A percentile compares a stretch with the other conserved stretches of the same genome.
These are phyloP conservation scores for Leccinum disarticulatum DNA, from an alignment of 768 basidiomycete genomes.

Conservation along the genomic window DNA sequence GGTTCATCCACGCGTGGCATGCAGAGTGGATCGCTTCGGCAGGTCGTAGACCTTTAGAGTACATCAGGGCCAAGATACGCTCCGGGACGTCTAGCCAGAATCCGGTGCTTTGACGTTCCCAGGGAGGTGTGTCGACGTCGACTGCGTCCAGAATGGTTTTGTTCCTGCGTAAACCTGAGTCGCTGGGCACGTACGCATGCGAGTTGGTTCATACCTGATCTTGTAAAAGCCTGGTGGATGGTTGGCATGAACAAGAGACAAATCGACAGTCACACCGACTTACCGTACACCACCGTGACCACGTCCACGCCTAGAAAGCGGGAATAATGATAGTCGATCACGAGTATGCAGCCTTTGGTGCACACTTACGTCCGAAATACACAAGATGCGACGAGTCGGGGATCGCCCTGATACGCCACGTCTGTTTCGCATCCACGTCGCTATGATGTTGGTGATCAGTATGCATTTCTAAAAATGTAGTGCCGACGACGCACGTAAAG, in stretches of 20 bases:
- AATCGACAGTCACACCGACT: constrained; percentile 17
- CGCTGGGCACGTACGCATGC: not conserved
- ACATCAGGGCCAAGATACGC: constrained; percentile 51
- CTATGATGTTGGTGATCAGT: constrained; percentile 36
- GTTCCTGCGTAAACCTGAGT: constrained; percentile 40
- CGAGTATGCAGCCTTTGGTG: not conserved
- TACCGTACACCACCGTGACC: constrained; percentile 73
- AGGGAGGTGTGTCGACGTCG: constrained; percentile 75
- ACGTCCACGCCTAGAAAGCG: constrained; percentile 54
- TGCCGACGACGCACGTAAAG: constrained; percentile 56
- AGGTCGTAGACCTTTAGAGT: constrained; percentile 53
- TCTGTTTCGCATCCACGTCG: constrained; percentile 75
- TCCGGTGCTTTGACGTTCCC: constrained; percentile 71
- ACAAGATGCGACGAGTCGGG: constrained; percentile 52
- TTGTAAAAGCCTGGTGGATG: constrained; percentile 71
- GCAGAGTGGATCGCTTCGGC: constrained; percentile 87
- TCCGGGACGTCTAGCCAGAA: constrained; percentile 78
- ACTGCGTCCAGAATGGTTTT: constrained; percentile 71
- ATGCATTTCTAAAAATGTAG: not conserved
- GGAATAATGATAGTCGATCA: not conserved
- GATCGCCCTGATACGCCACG: constrained; percentile 70
- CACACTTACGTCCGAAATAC: constrained; percentile 69
- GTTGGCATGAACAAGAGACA: not conserved
- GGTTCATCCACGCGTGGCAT: constrained; percentile 79
- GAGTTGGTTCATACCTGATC: constrained; percentile 47